phyloP scores from a whole-genome alignment of 1,139 yeast species.

The Nakaseomyces kungkrabaensis region DNA sequence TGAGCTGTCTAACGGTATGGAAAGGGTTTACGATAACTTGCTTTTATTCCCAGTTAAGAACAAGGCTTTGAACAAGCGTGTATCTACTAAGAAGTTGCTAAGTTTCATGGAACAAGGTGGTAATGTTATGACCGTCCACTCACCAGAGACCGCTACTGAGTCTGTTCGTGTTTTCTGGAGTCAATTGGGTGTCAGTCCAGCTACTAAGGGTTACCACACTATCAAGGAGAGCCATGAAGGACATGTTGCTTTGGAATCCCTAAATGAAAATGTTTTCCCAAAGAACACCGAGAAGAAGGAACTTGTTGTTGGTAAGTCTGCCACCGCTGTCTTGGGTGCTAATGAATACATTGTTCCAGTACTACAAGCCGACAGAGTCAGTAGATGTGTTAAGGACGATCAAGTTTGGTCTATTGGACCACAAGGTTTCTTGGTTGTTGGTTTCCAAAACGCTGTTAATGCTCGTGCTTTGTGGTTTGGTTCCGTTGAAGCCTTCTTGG shows the following conservation, averaged over 20 bases:
- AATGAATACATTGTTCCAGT: constrained; percentile 64
- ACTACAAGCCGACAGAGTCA: constrained; percentile 56
- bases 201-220: constrained; percentile 63
- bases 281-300: constrained; percentile 12
- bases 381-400: constrained; percentile 38
- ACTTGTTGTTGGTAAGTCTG: constrained; percentile 33
- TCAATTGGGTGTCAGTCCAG: constrained; percentile 75
- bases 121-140: constrained; percentile 55
- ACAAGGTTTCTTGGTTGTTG: constrained; percentile 71
- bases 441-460: constrained; percentile 69
- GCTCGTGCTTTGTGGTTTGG: constrained; percentile 83
- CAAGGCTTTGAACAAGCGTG: constrained; percentile 35
- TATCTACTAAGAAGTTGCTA: constrained; percentile 36
- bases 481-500: constrained; percentile 41
- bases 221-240: constrained; percentile 52
- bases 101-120: constrained; percentile 59
- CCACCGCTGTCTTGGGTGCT: constrained; percentile 48
- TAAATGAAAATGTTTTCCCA: constrained; percentile 17
- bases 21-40: constrained; percentile 42
- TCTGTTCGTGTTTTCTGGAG: constrained; percentile 57
- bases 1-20: constrained; percentile 35
- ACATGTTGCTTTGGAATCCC: constrained; percentile 12
- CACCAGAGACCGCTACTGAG: constrained; percentile 55
- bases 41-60: constrained; percentile 43
- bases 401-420: constrained; percentile 77